These are phyloP conservation scores for Apiospora aurea DNA, from an alignment of 2,329 filamentous ascomycete genomes.

Conservation along the genomic window DNA sequence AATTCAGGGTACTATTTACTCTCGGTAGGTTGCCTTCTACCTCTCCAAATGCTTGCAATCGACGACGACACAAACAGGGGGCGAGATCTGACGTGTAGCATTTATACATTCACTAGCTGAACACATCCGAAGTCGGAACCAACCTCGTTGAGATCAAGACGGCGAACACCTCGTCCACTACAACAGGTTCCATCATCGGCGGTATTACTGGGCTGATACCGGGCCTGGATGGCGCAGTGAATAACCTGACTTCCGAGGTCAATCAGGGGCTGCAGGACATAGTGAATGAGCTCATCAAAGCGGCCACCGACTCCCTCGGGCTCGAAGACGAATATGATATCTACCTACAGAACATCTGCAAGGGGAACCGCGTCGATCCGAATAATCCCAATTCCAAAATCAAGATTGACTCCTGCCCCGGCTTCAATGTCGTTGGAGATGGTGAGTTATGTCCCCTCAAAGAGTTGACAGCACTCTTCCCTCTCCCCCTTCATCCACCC, in stretches of 20 bases:
- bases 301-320: constrained; percentile 20
- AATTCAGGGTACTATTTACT: constrained; percentile 21
- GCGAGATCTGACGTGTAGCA: neutral
- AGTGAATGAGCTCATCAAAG: neutral
- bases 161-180: neutral
- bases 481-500: neutral
- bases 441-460: neutral
- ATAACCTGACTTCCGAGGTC: neutral
- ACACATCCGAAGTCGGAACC: constrained; percentile 22
- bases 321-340: constrained; percentile 23
- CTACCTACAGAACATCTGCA: constrained; percentile 22
- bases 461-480: no score
- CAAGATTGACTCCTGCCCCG: constrained; percentile 3
- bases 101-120: neutral
- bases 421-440: neutral
- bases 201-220: constrained; percentile 1
- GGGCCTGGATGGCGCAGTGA: constrained; percentile 13
- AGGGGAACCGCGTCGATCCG: constrained; percentile 1
- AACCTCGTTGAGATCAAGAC: constrained; percentile 10
- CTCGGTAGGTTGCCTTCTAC: neutral
- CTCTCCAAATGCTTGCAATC: no score
- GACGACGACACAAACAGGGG: neutral
- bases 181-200: neutral
- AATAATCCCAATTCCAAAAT: constrained; percentile 19
- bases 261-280: constrained; percentile 10